Evolutionary conservation across 495 filamentous ascomycete genomes (phyloP).

Genomic region (Penicillium verhagenii): DNA sequence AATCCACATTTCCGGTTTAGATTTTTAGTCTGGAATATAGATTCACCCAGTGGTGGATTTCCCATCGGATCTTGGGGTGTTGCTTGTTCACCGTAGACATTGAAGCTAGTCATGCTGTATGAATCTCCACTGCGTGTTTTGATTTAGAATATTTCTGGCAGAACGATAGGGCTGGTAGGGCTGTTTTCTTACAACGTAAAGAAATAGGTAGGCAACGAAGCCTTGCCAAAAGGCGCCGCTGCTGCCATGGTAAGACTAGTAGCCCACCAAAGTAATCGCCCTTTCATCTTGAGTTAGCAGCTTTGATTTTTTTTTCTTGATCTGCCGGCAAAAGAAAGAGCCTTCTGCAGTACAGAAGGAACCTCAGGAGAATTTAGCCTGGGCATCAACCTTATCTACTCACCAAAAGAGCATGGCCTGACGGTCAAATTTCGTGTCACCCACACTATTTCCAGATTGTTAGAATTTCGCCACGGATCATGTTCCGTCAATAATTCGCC

Average conservation of each 20-base stretch:
- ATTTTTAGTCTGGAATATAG: no score
- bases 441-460: background rate
- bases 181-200: slow-evolving; percentile 44
- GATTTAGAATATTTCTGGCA: background rate
- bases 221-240: slow-evolving; percentile 18
- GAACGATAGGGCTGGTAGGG: background rate
- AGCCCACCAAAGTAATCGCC: background rate
- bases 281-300: background rate
- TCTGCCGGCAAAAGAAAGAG: no score
- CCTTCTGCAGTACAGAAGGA: no score
- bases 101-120: slow-evolving; percentile 66
- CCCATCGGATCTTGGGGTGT: slow-evolving; percentile 66
- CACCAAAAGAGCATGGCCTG: background rate
- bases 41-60: slow-evolving; percentile 56
- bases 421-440: background rate
- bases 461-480: background rate
- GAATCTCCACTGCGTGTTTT: slow-evolving; percentile 47
- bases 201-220: slow-evolving; percentile 24
- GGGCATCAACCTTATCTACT: background rate
- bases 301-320: no score
- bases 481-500: background rate
- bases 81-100: slow-evolving; percentile 58
- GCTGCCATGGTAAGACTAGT: slow-evolving; percentile 11
- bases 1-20: background rate
- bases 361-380: background rate